A percentile compares a stretch with the other conserved stretches of the same genome.
These are phyloP conservation scores for Pseudopithomyces maydicus DNA, from an alignment of 2,329 filamentous ascomycete species.

Conservation along the genomic window DNA sequence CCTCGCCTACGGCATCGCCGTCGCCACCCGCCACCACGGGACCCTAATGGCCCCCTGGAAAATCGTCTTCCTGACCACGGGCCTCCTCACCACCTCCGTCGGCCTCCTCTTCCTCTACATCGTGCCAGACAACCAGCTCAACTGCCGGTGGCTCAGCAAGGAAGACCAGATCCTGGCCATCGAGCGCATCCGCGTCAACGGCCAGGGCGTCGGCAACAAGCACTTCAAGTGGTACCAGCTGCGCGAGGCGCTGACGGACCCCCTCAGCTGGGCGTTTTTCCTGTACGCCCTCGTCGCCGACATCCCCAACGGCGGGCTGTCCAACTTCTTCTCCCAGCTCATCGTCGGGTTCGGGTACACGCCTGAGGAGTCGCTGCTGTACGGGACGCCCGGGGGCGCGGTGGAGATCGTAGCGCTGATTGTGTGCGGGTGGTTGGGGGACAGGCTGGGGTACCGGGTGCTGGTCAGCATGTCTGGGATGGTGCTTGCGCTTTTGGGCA, in stretches of 20 bases:
- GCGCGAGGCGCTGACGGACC: conserved; percentile 62
- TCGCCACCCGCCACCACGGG: conserved; percentile 60
- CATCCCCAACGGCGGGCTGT: conserved; percentile 64
- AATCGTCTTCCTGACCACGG: conserved; percentile 57
- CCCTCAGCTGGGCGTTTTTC: conserved; percentile 65
- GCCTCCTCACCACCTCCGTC: conserved; percentile 48
- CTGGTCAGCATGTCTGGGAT: conserved; percentile 61
- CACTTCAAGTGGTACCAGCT: conserved; percentile 72
- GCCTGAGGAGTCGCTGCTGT: conserved; percentile 64
- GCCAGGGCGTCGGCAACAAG: conserved; percentile 74
- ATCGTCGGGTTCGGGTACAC: conserved; percentile 70
- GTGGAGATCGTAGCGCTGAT: conserved; percentile 67
- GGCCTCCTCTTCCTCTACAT: conserved; percentile 52
- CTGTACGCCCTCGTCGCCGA: conserved; percentile 62
- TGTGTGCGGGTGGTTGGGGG: conserved; percentile 61
- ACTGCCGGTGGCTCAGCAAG: conserved; percentile 66
- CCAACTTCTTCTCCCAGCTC: conserved; percentile 66
- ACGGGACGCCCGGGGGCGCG: conserved; percentile 68
- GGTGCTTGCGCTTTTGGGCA: conserved; percentile 61
- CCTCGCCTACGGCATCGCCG: conserved; percentile 67
- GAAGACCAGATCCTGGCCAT: conserved; percentile 71
- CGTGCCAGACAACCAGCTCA: conserved; percentile 65
- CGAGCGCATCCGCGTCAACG: conserved; percentile 73
- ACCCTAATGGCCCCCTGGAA: conserved; percentile 68
- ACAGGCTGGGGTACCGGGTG: conserved; percentile 61